Base-by-base conservation (phyloP, 73 alveolate species). In the Effrenium voratum region DNA sequence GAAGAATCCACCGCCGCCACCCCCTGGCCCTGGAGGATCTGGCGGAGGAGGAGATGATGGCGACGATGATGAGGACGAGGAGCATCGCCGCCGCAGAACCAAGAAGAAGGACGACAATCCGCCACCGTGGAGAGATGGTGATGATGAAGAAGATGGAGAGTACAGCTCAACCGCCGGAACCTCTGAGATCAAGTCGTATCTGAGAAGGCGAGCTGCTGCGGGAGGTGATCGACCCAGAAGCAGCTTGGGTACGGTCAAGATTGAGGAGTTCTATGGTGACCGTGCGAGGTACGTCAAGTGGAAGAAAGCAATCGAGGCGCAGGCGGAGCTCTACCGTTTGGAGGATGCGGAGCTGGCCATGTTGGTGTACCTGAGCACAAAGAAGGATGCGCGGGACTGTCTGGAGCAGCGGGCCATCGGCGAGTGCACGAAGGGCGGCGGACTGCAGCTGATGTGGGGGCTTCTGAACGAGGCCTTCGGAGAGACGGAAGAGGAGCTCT, bases 371-470 rank as follows among this genome's bases (percentile, higher is more conserved):
- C 38, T 76, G 13, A 22, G 41, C 60, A 76, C 86, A 1, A 44
- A 38, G n/a, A 57, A 57, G 8, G 86, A 76, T 6, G 86, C 86
- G 60, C 32, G 86, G 60, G 86, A 76, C 60, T n/a, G n/a, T n/a
- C n/a, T n/a, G n/a, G n/a, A n/a, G n/a, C n/a, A n/a, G n/a, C n/a
- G n/a, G n/a, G n/a, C n/a, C n/a, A n/a, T n/a, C n/a, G n/a, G n/a
- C n/a, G n/a, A n/a, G n/a, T n/a, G n/a, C n/a, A n/a, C n/a, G n/a
- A n/a, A n/a, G n/a, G n/a, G n/a, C n/a, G n/a, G n/a, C n/a, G n/a
- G n/a, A n/a, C n/a, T n/a, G n/a, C n/a, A n/a, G n/a, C n/a, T n/a
- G n/a, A n/a, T n/a, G n/a, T n/a, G n/a, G n/a, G n/a, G n/a, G n/a
- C n/a, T n/a, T n/a, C n/a, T n/a, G n/a, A n/a, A n/a, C n/a, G n/a